Evolutionary conservation across 1,139 yeast species (phyloP).

Genomic region (Eremothecium gossypii): DNA sequence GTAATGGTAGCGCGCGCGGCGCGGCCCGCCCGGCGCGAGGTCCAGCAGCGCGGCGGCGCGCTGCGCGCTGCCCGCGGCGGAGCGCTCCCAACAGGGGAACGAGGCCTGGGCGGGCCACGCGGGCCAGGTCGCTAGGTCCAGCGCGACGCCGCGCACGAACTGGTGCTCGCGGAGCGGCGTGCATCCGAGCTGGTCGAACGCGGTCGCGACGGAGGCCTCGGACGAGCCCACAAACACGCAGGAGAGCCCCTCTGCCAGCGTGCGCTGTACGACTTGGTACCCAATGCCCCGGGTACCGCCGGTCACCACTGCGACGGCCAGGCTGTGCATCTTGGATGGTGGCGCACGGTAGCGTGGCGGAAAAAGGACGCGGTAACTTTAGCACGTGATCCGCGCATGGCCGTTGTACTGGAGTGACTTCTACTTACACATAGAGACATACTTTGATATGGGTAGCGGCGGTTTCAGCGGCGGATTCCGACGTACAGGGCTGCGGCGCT

Average conservation of each 20-base stretch:
- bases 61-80: neutral
- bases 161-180: slow-evolving; percentile 3
- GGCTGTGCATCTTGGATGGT: neutral
- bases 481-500: no score
- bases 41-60: neutral
- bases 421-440: no score
- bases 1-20: slow-evolving; percentile 10
- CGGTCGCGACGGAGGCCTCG: slow-evolving; percentile 29
- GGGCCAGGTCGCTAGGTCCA: slow-evolving; percentile 40
- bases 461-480: no score
- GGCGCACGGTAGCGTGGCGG: no score
- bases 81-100: slow-evolving; percentile 1
- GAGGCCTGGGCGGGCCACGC: slow-evolving; percentile 17
- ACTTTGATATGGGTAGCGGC: no score
- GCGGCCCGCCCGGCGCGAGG: neutral
- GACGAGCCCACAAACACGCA: slow-evolving; percentile 56
- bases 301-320: slow-evolving; percentile 49
- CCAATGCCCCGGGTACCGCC: slow-evolving; percentile 92
- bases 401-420: no score
- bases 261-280: slow-evolving; percentile 45
- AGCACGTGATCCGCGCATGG: no score
- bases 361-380: no score
- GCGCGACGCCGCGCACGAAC: slow-evolving; percentile 32
- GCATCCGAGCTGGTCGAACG: neutral
- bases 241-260: slow-evolving; percentile 55